phyloP scores from a whole-genome alignment of 306 rosid species.

The Trifolium dubium region DNA sequence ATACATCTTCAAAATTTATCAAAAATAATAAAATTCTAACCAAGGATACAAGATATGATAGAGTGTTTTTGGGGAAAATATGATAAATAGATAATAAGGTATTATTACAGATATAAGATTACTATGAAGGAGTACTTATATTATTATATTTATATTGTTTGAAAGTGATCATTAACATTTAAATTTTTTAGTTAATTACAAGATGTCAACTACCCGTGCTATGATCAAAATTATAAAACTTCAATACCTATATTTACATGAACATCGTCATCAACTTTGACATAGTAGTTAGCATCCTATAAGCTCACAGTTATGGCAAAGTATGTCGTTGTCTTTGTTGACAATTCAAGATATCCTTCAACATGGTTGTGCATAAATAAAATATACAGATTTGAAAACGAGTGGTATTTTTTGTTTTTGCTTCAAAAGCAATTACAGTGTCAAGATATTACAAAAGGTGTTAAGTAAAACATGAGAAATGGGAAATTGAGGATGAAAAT shows the following conservation, averaged over 20 bases:
- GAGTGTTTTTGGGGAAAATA: too few relatives aligned
- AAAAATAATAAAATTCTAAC: too few relatives aligned
- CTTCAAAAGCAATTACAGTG: conserved; percentile 17
- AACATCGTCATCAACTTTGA: conserved; percentile 97
- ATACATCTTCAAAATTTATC: too few relatives aligned
- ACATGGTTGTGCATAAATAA: conserved; percentile 75
- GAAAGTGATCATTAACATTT: not conserved
- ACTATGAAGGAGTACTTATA: conserved; percentile 13
- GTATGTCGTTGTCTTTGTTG: conserved; percentile 91
- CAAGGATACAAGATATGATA: too few relatives aligned
- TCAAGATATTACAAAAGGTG: conserved; percentile 9
- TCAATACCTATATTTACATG: conserved; percentile 92
- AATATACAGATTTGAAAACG: conserved; percentile 27
- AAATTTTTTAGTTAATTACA: conserved; percentile 14
- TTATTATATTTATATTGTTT: conserved; percentile 25
- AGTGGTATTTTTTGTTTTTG: not conserved
- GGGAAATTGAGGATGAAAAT: not conserved
- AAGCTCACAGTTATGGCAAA: conserved; percentile 80
- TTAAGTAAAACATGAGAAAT: not conserved
- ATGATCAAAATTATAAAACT: conserved; percentile 15
- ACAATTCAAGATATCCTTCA: conserved; percentile 97
- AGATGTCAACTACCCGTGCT: conserved; percentile 17
- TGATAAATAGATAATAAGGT: not conserved
- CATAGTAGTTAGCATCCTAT: conserved; percentile 98
- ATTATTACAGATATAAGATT: conserved; percentile 29